Percentiles rank a stretch among this genome's conserved stretches.
phyloP scores from a whole-genome alignment of 1,284 basidiomycete species.

The Sanghuangporus sanghuang region DNA sequence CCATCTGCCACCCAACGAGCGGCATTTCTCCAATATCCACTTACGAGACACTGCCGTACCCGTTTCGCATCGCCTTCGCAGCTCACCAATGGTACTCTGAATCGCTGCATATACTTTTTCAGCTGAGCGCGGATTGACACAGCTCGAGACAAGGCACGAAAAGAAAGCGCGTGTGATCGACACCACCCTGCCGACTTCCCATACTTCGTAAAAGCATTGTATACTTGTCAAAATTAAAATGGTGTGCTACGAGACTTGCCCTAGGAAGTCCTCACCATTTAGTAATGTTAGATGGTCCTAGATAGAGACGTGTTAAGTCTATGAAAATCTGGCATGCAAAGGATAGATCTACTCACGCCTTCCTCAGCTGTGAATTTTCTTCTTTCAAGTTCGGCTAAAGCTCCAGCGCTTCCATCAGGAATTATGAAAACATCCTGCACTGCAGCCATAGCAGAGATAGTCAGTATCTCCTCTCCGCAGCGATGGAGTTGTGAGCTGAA shows the following conservation, averaged over 20 bases:
- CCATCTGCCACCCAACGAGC: conserved; percentile 88
- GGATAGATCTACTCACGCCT: conserved; percentile 54
- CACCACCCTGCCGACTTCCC: conserved; percentile 89
- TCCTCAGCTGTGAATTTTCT: conserved; percentile 96
- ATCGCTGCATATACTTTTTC: conserved; percentile 88
- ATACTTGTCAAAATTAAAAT: conserved; percentile 46
- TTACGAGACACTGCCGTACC: conserved; percentile 80
- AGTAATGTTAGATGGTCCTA: conserved; percentile 89
- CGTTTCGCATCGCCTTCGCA: conserved; percentile 81
- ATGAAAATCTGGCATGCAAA: not conserved
- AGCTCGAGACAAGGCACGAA: conserved; percentile 88
- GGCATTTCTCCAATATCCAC: conserved; percentile 92
- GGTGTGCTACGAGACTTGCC: conserved; percentile 1
- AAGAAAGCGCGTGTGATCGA: conserved; percentile 86
- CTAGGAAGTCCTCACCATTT: conserved; percentile 55
- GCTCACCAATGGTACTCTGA: conserved; percentile 70
- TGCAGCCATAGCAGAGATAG: conserved; percentile 93
- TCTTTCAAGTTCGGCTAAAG: conserved; percentile 83
- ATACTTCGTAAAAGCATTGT: conserved; percentile 85
- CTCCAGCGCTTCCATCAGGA: conserved; percentile 78
- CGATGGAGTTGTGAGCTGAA: conserved; percentile 78
- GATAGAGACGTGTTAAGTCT: conserved; percentile 2
- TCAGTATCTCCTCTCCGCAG: conserved; percentile 92
- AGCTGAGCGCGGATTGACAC: conserved; percentile 90
- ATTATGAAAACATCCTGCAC: conserved; percentile 89